phyloP scores from a whole-genome alignment of 129 eudicot species.

The Centaurea solstitialis region DNA sequence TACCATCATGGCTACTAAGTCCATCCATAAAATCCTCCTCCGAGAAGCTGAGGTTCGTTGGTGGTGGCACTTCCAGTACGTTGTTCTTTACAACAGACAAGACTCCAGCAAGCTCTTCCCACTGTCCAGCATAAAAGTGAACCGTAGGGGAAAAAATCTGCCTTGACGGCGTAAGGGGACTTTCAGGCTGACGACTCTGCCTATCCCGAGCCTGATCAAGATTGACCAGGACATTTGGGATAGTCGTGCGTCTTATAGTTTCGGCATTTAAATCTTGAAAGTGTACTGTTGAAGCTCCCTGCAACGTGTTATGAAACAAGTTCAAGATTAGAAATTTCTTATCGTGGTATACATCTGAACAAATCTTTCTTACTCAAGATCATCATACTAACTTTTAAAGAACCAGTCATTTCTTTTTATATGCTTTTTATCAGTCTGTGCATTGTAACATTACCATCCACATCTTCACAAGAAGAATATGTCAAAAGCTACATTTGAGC shows the following conservation, averaged over 20 bases:
- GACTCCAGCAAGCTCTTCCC: conserved; percentile 68
- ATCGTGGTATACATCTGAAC: not conserved
- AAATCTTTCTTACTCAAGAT: not conserved
- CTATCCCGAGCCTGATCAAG: conserved; percentile 74
- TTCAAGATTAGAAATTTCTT: not conserved
- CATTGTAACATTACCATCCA: not conserved
- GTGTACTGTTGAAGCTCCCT: conserved; percentile 79
- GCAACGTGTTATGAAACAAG: conserved; percentile 13
- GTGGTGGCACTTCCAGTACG: conserved; percentile 45
- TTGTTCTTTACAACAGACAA: conserved; percentile 48
- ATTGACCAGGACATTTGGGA: conserved; percentile 70
- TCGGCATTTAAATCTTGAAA: conserved; percentile 75
- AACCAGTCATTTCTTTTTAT: not conserved
- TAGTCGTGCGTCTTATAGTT: conserved; percentile 65
- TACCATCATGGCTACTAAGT: conserved; percentile 72
- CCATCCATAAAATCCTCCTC: conserved; percentile 68
- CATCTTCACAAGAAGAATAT: not conserved
- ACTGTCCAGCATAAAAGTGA: conserved; percentile 73
- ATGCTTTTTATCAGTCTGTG: not conserved
- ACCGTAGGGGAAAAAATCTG: conserved; percentile 54
- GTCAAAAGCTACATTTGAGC: not conserved
- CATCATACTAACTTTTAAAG: not conserved
- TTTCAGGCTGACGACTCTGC: conserved; percentile 66
- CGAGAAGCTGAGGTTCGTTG: conserved; percentile 59
- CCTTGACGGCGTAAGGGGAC: conserved; percentile 70